Conservation (phyloP, 2,329 filamentous ascomycete species). For the Daldinia eschscholtzii region DNA sequence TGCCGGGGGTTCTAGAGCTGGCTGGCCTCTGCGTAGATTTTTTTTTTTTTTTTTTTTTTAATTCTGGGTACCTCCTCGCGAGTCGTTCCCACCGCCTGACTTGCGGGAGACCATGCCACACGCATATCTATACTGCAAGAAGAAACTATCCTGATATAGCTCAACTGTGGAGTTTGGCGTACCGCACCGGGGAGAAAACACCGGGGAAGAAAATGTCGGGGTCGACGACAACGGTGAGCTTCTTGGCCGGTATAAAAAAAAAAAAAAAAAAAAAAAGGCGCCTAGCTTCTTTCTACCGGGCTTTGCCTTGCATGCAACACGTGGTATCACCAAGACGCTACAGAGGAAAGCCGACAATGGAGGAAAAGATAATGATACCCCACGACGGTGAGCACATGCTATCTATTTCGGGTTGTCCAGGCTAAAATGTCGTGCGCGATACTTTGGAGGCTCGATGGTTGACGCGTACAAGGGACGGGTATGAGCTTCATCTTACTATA, state of each 20-base stretch:
- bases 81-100: slow-evolving; percentile 32
- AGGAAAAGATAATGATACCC: not conserved
- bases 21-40: slow-evolving; percentile 25
- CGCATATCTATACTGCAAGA: not conserved
- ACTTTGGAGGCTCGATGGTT: slow-evolving; percentile 31
- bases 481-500: slow-evolving; percentile 44
- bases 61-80: slow-evolving; percentile 16
- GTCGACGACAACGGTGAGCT: slow-evolving; percentile 3
- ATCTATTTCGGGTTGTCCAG: slow-evolving; percentile 21
- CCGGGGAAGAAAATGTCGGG: slow-evolving; percentile 5
- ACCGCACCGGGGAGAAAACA: slow-evolving; percentile 6
- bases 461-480: slow-evolving; percentile 42
- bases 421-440: slow-evolving; percentile 40
- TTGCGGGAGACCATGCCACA: slow-evolving; percentile 19
- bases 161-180: slow-evolving; percentile 5
- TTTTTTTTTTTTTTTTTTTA: slow-evolving; percentile 6
- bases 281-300: not conserved
- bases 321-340: slow-evolving; percentile 10
- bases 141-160: slow-evolving; percentile 10
- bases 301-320: slow-evolving; percentile 19
- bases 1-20: slow-evolving; percentile 41
- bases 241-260: slow-evolving; percentile 34
- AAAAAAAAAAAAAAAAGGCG: slow-evolving; percentile 33
- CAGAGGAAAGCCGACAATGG: not conserved
- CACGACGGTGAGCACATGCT: slow-evolving; percentile 10